Percentiles rank a stretch among this genome's conserved stretches.
Conservation (phyloP, 1,284 basidiomycete species). For the Macrocystidia cucumis region DNA sequence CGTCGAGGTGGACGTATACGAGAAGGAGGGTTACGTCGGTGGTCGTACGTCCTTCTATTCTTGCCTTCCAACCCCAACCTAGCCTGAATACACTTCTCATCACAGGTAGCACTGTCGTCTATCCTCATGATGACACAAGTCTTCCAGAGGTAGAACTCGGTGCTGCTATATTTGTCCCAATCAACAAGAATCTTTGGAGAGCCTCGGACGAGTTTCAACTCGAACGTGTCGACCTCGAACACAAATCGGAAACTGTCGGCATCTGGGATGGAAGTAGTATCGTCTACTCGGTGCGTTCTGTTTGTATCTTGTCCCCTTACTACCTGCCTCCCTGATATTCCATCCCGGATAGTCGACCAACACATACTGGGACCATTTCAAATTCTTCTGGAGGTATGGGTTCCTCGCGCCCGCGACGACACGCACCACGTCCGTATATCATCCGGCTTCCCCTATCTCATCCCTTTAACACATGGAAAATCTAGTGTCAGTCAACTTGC, state of each 20-base stretch:
- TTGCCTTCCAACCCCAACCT: no score
- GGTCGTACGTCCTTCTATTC: conserved; percentile 55
- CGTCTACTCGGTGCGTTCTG: conserved; percentile 51
- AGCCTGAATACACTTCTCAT: no score
- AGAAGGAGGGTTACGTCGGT: conserved; percentile 69
- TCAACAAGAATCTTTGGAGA: conserved; percentile 79
- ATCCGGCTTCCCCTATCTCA: no score
- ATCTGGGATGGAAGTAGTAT: conserved; percentile 84
- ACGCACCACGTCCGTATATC: conserved; percentile 42
- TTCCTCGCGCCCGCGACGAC: conserved; percentile 56
- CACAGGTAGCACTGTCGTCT: conserved; percentile 68
- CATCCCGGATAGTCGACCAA: conserved; percentile 42
- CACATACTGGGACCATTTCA: conserved; percentile 67
- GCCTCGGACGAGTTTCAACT: conserved; percentile 79
- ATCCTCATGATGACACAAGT: conserved; percentile 65
- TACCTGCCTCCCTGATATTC: conserved; percentile 2
- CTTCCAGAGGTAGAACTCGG: conserved; percentile 75
- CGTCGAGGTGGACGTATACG: conserved; percentile 79
- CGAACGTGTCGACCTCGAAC: conserved; percentile 44
- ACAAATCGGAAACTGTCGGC: conserved; percentile 40
- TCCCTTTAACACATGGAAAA: conserved; percentile 3
- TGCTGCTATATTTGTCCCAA: conserved; percentile 81
- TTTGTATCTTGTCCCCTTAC: conserved; percentile 1
- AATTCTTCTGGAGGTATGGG: conserved; percentile 80
- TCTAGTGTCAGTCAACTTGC: conserved; percentile 57